Percentiles rank a stretch among this genome's conserved stretches.
Evolutionary conservation across 768 basidiomycete species (phyloP).

Genomic region (Lentinula edodes): DNA sequence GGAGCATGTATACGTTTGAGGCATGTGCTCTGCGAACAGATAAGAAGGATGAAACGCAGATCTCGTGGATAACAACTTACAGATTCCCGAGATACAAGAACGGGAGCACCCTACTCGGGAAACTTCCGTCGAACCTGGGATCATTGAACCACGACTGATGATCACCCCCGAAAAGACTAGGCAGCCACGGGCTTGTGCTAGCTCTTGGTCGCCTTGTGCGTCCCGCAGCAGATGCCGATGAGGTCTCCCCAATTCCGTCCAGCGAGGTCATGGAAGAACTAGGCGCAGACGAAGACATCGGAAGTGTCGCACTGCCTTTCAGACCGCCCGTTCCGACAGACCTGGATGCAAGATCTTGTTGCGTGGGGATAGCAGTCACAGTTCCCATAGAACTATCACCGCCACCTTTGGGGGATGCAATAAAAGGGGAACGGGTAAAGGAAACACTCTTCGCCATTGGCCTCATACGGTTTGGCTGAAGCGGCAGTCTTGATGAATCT

Average conservation of each 20-base stretch:
- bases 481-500: not conserved
- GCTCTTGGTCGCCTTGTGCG: conserved; percentile 54
- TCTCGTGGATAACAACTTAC: conserved; percentile 42
- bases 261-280: not conserved
- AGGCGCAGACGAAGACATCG: conserved; percentile 8
- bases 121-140: conserved; percentile 88
- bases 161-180: conserved; percentile 54
- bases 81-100: conserved; percentile 93
- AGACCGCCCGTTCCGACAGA: not conserved
- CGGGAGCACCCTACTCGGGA: conserved; percentile 89
- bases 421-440: conserved; percentile 4
- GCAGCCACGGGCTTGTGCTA: conserved; percentile 62
- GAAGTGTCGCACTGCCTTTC: not conserved
- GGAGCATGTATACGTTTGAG: conserved; percentile 91
- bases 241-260: not conserved
- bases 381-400: not conserved
- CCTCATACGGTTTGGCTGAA: not conserved
- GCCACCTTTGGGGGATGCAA: not conserved
- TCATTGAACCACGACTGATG: conserved; percentile 96
- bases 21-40: conserved; percentile 72
- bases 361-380: not conserved
- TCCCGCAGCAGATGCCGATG: not conserved
- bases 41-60: no score
- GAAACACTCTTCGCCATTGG: conserved; percentile 10
- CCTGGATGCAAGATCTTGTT: not conserved